Base-by-base conservation (phyloP, 2,329 filamentous ascomycete genomes). In the Diplodia scrobiculata region DNA sequence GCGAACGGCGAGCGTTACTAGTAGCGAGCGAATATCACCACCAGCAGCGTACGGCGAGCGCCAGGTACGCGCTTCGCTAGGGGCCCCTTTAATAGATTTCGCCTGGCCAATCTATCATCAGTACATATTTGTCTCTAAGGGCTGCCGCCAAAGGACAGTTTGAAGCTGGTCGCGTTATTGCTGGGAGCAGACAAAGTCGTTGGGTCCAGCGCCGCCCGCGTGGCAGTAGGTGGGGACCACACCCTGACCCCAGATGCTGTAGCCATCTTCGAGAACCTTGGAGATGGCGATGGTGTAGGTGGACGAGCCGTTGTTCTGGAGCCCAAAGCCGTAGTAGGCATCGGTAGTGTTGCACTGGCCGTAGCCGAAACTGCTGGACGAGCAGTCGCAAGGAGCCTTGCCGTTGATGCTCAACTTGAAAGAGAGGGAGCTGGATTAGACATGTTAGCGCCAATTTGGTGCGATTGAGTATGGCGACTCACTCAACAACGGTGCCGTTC, bases 111-210 rank as follows among this genome's bases (percentile, higher is more conserved):
- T 21, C 21, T 21, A 21, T 21, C 21, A 21, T 21, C 21, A 21
- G 21, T 21, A 21, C 21, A 21, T 21, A 21, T 2, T 21, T 9
- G 21, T 13, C 32, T 13, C 32, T 36, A 54, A 54, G 52, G 29
- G 21, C 36, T 45, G 34, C 34, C 27, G 25, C 55, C 55, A 13
- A 48, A 60, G 25, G 55, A 45, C 5, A 60, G 55, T 11, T 47
- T 60, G 38, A 60, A 60, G 38, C 25, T 45, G 11, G 59, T 36
- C 4, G 48, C 48, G 45, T 63, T 52, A 29, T 52, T 52, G 19
- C 50, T 64, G 62, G 19, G 62, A 54, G 62, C 62, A 64, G 50
- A 64, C 50, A 13, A 54, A 54, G 50, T 64, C 62, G 36, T 64
- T 54, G 32, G 29, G 48, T 1, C 62, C 62, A n/a, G 47, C 36